Conservation (phyloP, 371 early-diverging fungal genomes). For the Mucor saturninus region DNA sequence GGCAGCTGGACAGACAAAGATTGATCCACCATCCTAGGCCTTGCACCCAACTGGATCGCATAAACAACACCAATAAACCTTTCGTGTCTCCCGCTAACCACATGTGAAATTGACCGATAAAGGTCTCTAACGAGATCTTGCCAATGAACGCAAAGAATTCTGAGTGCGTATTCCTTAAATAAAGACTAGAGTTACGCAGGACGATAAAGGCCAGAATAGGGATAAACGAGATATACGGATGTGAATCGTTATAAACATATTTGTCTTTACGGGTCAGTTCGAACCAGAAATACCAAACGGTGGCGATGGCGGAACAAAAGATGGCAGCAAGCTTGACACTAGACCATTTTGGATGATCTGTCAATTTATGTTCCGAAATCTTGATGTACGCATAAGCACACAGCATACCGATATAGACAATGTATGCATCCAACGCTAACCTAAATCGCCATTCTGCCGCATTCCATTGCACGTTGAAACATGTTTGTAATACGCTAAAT, state of each 20-base stretch:
- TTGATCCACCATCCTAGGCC: slow-evolving; percentile 63
- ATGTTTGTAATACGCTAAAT: slow-evolving; percentile 40
- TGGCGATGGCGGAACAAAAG: slow-evolving; percentile 35
- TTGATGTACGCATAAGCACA: slow-evolving; percentile 53
- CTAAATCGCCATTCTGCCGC: slow-evolving; percentile 72
- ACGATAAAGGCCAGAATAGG: slow-evolving; percentile 66
- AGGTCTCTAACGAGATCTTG: slow-evolving; percentile 73
- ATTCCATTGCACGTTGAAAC: slow-evolving; percentile 61
- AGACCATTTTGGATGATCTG: slow-evolving; percentile 34
- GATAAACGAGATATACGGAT: slow-evolving; percentile 69
- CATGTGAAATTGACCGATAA: slow-evolving; percentile 81
- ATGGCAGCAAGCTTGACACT: slow-evolving; percentile 31
- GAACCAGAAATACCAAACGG: slow-evolving; percentile 55
- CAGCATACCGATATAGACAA: slow-evolving; percentile 66
- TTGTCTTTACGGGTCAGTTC: slow-evolving; percentile 49
- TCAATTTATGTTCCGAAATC: slow-evolving; percentile 41
- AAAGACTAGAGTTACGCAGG: slow-evolving; percentile 66
- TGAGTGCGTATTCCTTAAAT: slow-evolving; percentile 56
- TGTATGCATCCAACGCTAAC: slow-evolving; percentile 62
- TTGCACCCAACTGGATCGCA: slow-evolving; percentile 37
- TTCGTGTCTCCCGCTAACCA: slow-evolving; percentile 79
- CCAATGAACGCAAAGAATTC: slow-evolving; percentile 66
- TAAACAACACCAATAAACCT: slow-evolving; percentile 59
- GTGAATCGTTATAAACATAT: slow-evolving; percentile 57
- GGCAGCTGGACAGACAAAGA: slow-evolving; percentile 46